Base-by-base conservation (phyloP, 345 rosid species). In the Citrus trifoliata region DNA sequence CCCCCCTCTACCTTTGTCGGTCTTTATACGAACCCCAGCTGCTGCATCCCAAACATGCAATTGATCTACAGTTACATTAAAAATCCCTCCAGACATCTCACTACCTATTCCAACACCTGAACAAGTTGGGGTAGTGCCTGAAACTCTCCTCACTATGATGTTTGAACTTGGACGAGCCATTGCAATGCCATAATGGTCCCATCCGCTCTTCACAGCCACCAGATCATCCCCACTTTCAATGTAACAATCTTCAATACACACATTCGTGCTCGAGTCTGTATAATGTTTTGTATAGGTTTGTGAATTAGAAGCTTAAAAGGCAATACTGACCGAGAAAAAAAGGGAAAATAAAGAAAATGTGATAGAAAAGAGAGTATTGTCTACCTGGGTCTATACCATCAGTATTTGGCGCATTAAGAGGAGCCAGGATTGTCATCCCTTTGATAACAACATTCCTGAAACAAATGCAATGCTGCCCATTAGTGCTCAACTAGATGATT, bases 311-410 rank as follows among this genome's bases (percentile, higher is more conserved):
- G 13, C 14, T 30, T 42, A 56, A n/a, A 51, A n/a, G 22, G 40
- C 33, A 66, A 56, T 53, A 22, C 0, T 8, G 24, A 58, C 3
- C 40, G 7, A 2, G 4, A 12, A 35, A 3, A 30, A n/a, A 59
- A 24, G 5, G 4, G 14, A 32, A 32, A 28, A 22, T 6, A 73
- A 67, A 63, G 35, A 59, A 66, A 18, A 37, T 12, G 63, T 32
- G 24, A 42, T 76, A 62, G 42, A 77, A 35, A 8, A 13, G 46
- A 74, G 24, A 65, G n/a, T 51, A 75, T 74, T 59, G 10, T 80
- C 32, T 79, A 89, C 99, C 99, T 74, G 97, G 98, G 68, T 94
- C 99, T 79, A 97, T 92, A 38, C 99, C 99, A 81, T 97, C 99
- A 0, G 99, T 93, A 87, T 97, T 97, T 63, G 98, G 99, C 10